Evolutionary conservation across 768 basidiomycete species (phyloP).

Genomic region (Lactifluus piperatus): DNA sequence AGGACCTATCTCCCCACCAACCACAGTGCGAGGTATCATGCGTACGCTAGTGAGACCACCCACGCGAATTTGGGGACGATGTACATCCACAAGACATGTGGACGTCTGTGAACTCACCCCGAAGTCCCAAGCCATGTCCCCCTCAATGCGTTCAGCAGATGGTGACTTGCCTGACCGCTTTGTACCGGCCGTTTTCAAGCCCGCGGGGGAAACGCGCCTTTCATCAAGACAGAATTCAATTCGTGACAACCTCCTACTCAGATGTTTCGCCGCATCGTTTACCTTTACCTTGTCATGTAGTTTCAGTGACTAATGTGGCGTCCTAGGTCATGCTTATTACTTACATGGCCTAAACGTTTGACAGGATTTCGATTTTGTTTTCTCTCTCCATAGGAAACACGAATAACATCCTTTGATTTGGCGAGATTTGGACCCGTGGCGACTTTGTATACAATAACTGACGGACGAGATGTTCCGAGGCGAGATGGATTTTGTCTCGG

Average conservation of each 20-base stretch:
- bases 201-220: background rate
- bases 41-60: conserved; percentile 15
- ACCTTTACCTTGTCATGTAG: background rate
- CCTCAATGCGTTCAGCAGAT: conserved; percentile 12
- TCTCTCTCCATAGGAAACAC: conserved; percentile 12
- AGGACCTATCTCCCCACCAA: background rate
- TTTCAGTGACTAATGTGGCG: background rate
- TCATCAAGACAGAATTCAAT: background rate
- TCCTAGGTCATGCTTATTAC: background rate
- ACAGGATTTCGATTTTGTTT: background rate
- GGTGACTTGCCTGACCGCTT: background rate
- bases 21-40: conserved; percentile 13
- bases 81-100: background rate
- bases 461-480: background rate
- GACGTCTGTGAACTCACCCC: background rate
- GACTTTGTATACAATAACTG: conserved; percentile 12
- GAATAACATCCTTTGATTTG: conserved; percentile 7
- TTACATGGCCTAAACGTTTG: background rate
- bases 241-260: background rate
- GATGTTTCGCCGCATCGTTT: background rate
- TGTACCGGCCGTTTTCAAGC: background rate
- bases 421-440: conserved; percentile 3
- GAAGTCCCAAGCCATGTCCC: conserved; percentile 16
- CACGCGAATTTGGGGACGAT: conserved; percentile 6
- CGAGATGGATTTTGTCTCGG: background rate